phyloP scores from a whole-genome alignment of 1,284 basidiomycete genomes.

The Abortiporus biennis region DNA sequence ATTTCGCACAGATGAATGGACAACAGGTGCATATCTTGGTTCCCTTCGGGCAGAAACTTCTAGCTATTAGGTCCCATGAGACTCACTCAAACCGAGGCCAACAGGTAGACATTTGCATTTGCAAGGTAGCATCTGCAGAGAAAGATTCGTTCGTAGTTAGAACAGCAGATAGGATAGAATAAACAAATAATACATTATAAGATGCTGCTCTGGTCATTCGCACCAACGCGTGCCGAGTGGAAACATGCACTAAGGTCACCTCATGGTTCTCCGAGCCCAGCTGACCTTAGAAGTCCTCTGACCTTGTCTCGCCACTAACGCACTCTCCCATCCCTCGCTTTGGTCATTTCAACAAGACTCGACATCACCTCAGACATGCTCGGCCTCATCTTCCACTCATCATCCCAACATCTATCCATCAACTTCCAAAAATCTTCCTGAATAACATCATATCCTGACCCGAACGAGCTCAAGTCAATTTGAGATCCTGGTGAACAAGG shows the following conservation, averaged over 20 bases:
- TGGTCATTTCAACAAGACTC: slow-evolving; percentile 1
- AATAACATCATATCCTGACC: slow-evolving; percentile 6
- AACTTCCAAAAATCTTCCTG: slow-evolving; percentile 30
- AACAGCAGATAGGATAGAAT: neutral
- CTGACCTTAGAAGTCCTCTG: too few species aligned
- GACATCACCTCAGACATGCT: slow-evolving; percentile 21
- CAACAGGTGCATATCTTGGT: too few species aligned
- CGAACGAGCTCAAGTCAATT: slow-evolving; percentile 6
- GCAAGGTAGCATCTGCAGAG: too few species aligned
- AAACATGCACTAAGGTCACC: neutral
- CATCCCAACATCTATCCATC: slow-evolving; percentile 43
- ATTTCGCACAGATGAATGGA: too few species aligned
- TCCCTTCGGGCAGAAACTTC: too few species aligned
- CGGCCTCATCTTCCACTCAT: slow-evolving; percentile 20
- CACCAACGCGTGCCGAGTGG: neutral
- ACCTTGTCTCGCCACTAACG: neutral
- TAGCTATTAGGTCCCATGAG: too few species aligned
- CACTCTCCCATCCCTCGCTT: neutral
- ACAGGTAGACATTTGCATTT: too few species aligned
- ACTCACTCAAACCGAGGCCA: too few species aligned
- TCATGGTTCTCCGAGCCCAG: neutral
- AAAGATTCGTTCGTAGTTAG: neutral
- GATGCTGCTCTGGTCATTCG: slow-evolving; percentile 2
- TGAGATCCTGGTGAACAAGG: slow-evolving; percentile 30
- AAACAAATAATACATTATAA: neutral